Percentiles rank a stretch among this genome's conserved stretches.
Conservation (phyloP, 1,284 basidiomycete genomes). For the Malassezia caprae region DNA sequence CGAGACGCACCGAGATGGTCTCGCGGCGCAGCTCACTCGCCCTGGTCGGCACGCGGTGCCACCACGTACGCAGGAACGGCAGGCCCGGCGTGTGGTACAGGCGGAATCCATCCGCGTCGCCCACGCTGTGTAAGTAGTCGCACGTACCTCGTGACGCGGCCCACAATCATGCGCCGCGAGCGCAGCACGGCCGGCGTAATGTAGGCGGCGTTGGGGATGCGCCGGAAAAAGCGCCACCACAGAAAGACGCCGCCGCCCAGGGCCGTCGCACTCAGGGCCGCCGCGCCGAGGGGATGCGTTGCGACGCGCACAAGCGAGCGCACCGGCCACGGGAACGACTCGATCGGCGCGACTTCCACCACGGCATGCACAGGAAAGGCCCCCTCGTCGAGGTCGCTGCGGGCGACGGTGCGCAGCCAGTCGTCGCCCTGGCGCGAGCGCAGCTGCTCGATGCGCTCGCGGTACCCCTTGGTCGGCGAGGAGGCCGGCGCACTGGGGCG, state of each 20-base stretch:
- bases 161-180: slow-evolving; percentile 35
- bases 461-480: slow-evolving; percentile 18
- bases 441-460: slow-evolving; percentile 37
- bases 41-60: slow-evolving; percentile 21
- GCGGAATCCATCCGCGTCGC: slow-evolving; percentile 46
- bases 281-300: slow-evolving; percentile 10
- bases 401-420: slow-evolving; percentile 34
- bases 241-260: slow-evolving; percentile 6
- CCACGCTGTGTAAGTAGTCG: slow-evolving; percentile 19
- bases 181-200: slow-evolving; percentile 36
- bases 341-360: background rate
- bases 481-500: background rate
- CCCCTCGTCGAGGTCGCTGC: slow-evolving; percentile 4
- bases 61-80: slow-evolving; percentile 21
- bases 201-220: slow-evolving; percentile 36
- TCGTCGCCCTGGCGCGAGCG: slow-evolving; percentile 42
- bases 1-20: slow-evolving; percentile 40
- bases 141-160: slow-evolving; percentile 23
- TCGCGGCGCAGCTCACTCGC: slow-evolving; percentile 18
- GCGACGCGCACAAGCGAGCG: background rate
- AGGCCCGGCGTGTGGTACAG: slow-evolving; percentile 43
- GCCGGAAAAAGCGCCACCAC: slow-evolving; percentile 42
- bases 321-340: background rate
- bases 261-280: background rate
- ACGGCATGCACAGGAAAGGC: slow-evolving; percentile 9